A percentile compares a stretch with the other conserved stretches of the same genome.
Conservation (phyloP, 495 filamentous ascomycete genomes). For the Glutinoglossum americanum region DNA sequence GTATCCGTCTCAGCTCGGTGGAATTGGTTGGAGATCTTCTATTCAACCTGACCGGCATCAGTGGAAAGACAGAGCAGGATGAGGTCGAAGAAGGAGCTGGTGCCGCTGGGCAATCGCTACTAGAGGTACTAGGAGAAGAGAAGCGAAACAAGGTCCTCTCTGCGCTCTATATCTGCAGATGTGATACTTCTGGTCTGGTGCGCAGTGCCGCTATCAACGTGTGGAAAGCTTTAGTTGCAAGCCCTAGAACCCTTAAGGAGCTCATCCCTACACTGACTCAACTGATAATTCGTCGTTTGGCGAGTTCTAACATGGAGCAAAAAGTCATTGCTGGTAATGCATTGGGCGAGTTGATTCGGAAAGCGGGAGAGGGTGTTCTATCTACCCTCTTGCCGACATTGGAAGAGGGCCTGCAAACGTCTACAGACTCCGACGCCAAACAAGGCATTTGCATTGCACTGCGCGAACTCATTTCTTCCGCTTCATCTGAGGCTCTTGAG, state of each 20-base stretch:
- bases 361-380: slow-evolving; percentile 83
- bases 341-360: slow-evolving; percentile 85
- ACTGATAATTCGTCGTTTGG: slow-evolving; percentile 81
- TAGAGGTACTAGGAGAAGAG: slow-evolving; percentile 87
- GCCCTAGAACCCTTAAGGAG: slow-evolving; percentile 81
- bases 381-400: slow-evolving; percentile 74
- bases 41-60: slow-evolving; percentile 95
- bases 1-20: slow-evolving; percentile 91
- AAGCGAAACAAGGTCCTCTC: slow-evolving; percentile 89
- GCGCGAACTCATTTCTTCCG: slow-evolving; percentile 80
- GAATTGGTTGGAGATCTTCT: slow-evolving; percentile 91
- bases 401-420: slow-evolving; percentile 74
- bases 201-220: slow-evolving; percentile 76
- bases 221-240: slow-evolving; percentile 92
- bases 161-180: slow-evolving; percentile 88
- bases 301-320: slow-evolving; percentile 92
- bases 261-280: slow-evolving; percentile 85
- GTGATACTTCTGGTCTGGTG: slow-evolving; percentile 85
- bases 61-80: slow-evolving; percentile 58
- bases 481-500: slow-evolving; percentile 70
- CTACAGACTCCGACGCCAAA: slow-evolving; percentile 79
- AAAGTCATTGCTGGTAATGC: slow-evolving; percentile 96
- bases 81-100: slow-evolving; percentile 55
- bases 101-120: slow-evolving; percentile 73
- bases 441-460: slow-evolving; percentile 96